Conservation (phyloP, 306 rosid genomes). For the Alnus rubra region DNA sequence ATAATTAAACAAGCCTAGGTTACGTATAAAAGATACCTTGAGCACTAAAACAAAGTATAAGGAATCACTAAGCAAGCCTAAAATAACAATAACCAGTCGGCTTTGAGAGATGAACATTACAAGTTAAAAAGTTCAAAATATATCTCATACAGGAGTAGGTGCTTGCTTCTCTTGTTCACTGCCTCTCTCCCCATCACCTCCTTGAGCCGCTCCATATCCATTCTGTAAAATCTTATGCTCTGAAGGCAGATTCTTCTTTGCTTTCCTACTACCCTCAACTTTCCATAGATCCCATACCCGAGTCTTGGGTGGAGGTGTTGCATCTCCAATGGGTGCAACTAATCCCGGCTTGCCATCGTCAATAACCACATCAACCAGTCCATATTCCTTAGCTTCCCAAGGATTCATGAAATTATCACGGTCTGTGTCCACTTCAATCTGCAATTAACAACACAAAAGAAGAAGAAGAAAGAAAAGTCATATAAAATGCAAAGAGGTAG, state of each 20-base stretch:
- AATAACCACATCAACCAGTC: constrained; percentile 75
- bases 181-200: constrained; percentile 43
- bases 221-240: constrained; percentile 52
- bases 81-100: not conserved
- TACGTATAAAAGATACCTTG: not conserved
- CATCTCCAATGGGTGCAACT: constrained; percentile 74
- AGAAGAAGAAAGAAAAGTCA: not conserved
- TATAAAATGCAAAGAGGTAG: not conserved
- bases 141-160: constrained; percentile 55
- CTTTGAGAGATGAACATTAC: constrained; percentile 17
- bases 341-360: constrained; percentile 96
- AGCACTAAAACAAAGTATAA: not conserved
- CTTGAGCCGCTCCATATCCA: constrained; percentile 33
- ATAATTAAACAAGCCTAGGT: not conserved
- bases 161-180: constrained; percentile 44
- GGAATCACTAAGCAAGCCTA: not conserved
- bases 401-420: constrained; percentile 93
- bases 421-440: constrained; percentile 78
- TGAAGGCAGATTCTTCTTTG: constrained; percentile 65
- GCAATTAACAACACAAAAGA: constrained; percentile 23
- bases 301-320: constrained; percentile 73
- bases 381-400: constrained; percentile 94
- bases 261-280: constrained; percentile 55
- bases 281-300: constrained; percentile 60
- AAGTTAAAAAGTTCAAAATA: not conserved